A percentile compares a stretch with the other conserved stretches of the same genome.
Evolutionary conservation across 2,329 filamentous ascomycete species (phyloP).

Genomic region (Calonectria multiphialidica): DNA sequence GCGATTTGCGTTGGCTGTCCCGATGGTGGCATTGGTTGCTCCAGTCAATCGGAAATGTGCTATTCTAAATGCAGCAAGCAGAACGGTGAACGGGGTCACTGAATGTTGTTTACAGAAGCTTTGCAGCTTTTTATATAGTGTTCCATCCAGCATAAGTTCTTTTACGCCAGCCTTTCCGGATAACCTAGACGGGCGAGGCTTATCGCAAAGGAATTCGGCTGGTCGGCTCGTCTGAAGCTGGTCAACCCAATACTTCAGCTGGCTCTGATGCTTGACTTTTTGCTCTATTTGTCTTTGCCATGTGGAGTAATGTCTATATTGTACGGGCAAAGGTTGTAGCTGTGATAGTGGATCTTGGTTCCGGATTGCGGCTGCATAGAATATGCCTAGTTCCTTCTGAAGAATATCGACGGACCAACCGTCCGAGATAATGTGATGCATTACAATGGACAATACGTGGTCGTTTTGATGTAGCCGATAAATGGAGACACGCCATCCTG

Average conservation of each 20-base stretch:
- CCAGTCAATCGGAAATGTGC: slow-evolving; percentile 41
- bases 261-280: background rate
- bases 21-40: slow-evolving; percentile 34
- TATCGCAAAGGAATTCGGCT: background rate
- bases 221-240: background rate
- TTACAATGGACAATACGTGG: background rate
- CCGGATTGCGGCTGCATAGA: background rate
- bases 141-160: background rate
- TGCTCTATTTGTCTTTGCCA: background rate
- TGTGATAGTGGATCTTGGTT: background rate
- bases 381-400: background rate
- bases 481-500: background rate
- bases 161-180: background rate
- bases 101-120: background rate
- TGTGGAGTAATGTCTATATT: background rate
- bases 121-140: background rate
- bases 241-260: background rate
- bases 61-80: slow-evolving; percentile 39
- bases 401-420: background rate
- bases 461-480: background rate
- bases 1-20: slow-evolving; percentile 34
- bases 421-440: background rate
- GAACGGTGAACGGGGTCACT: background rate
- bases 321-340: background rate
- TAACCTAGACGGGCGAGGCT: background rate